Evolutionary conservation across 169 alveolate species (phyloP).

Genomic region (Haemoproteus tartakovskyi): DNA sequence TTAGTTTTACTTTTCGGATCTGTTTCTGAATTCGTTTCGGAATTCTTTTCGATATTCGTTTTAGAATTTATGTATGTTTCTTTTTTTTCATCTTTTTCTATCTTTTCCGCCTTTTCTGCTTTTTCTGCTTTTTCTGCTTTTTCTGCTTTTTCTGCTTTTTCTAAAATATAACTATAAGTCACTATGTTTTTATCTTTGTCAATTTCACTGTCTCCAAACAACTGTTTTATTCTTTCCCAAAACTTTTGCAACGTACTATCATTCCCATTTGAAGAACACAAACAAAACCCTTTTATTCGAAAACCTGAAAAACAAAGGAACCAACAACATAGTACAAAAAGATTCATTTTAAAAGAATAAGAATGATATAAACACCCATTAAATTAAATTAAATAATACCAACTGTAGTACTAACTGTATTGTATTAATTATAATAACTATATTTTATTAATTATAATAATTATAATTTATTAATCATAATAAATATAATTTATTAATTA

Average conservation of each 20-base stretch:
- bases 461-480: no score
- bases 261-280: slow-evolving; percentile 14
- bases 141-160: neutral
- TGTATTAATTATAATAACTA: neutral
- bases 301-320: slow-evolving; percentile 42
- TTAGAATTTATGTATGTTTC: no score
- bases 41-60: no score
- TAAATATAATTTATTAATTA: no score
- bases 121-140: neutral
- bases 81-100: neutral
- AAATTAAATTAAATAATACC: no score
- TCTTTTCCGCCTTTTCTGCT: neutral
- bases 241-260: neutral
- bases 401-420: neutral
- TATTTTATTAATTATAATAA: no score
- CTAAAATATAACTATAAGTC: slow-evolving; percentile 47
- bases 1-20: neutral
- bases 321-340: slow-evolving; percentile 19
- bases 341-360: slow-evolving; percentile 24
- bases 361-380: neutral
- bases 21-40: neutral
- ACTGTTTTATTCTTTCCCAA: neutral
- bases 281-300: slow-evolving; percentile 8
- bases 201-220: slow-evolving; percentile 7
- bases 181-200: slow-evolving; percentile 27